phyloP scores from a whole-genome alignment of 2,329 filamentous ascomycete genomes.

The Diaporthe citrichinensis region DNA sequence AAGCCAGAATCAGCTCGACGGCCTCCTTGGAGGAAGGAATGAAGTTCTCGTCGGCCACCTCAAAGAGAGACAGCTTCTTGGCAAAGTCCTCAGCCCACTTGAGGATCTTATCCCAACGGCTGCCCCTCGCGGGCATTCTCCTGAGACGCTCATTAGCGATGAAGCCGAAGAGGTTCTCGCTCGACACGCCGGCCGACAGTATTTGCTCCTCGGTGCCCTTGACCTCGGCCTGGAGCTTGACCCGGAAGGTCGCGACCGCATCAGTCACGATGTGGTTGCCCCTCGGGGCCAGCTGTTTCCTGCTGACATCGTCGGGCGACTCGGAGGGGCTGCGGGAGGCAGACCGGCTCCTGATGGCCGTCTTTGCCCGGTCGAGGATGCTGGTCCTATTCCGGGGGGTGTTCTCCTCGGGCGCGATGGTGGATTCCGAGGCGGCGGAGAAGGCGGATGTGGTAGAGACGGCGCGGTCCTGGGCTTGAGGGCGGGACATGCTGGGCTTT shows the following conservation, averaged over 20 bases:
- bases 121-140: constrained; percentile 42
- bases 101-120: constrained; percentile 43
- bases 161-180: constrained; percentile 40
- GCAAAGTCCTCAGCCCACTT: constrained; percentile 42
- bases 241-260: constrained; percentile 38
- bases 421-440: constrained; percentile 40
- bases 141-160: constrained; percentile 42
- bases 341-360: constrained; percentile 37
- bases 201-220: constrained; percentile 39
- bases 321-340: constrained; percentile 37
- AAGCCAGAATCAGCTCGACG: constrained; percentile 41
- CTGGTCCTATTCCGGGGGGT: constrained; percentile 33
- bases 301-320: constrained; percentile 32
- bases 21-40: constrained; percentile 43
- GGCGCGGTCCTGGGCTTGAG: constrained; percentile 35
- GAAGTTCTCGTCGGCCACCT: constrained; percentile 40
- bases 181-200: constrained; percentile 41
- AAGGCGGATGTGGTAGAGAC: constrained; percentile 39
- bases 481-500: constrained; percentile 40
- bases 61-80: constrained; percentile 42
- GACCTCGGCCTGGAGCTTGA: constrained; percentile 41
- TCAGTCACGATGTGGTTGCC: constrained; percentile 42
- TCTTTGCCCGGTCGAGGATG: constrained; percentile 40
- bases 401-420: constrained; percentile 40
- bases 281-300: constrained; percentile 37